Evolutionary conservation across 208 protist genomes (phyloP), one percentile per base, ranked within the genome.

Genomic region (Blastocrithidia nonstop): DNA sequence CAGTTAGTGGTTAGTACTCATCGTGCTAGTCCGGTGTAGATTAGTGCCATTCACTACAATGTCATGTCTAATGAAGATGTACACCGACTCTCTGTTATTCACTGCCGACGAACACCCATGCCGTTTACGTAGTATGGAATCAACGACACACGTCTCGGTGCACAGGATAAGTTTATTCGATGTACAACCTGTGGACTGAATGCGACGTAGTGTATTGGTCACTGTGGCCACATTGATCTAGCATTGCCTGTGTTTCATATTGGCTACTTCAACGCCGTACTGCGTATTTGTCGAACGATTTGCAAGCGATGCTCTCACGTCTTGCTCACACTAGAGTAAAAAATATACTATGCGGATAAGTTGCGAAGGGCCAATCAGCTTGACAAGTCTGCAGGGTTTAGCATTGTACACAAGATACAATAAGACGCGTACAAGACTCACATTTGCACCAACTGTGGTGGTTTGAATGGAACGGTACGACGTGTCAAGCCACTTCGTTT

Each of bases 171-270:
- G 28, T 45, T 47, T 29, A 44, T 48, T 8, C 22, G 50, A 5
- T 99, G 97, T 61, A 53, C 53, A 13, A 99, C 96, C 0, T 99
- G 97, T 60, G 87, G 88, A 0, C 48, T 86, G 45, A 55, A 70
- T 25, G 63, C 77, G 50, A 53, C 76, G 6, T 82, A 98, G 33
- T 99, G 98, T 68, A 71, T 88, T 4, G 98, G 98, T 6, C 98
- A 99, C 71, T 97, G 96, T 60, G 98, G 97, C 17, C 80, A 97
- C 68, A 92, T 99, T 28, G 71, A 96, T 48, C 71, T 99, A 25
- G 89, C 90, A 56, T 60, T 97, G 20, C 98, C 98, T 0, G 95
- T 99, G 4, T 99, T 98, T 62, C 97, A 99, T 56, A 57, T 96
- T 21, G 98, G 97, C 22, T 99, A 96, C 57, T 91, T 99, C 36